These are phyloP conservation scores for Lentinula novae-zelandiae DNA, from an alignment of 1,284 basidiomycete genomes.

Conservation along the genomic window DNA sequence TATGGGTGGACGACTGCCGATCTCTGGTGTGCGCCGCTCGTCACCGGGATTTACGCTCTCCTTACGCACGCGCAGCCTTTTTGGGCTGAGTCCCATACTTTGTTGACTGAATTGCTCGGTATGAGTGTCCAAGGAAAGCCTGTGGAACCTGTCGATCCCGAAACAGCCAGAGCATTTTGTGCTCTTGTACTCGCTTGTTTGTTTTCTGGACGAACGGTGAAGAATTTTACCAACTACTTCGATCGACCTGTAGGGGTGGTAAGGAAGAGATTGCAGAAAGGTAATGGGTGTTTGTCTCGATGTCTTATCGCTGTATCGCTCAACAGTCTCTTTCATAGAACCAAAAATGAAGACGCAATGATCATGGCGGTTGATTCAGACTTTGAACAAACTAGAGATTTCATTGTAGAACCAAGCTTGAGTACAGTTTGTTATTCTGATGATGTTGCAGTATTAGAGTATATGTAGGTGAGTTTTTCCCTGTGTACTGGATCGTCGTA, in stretches of 20 bases:
- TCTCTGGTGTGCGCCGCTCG: slow-evolving; percentile 69
- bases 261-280: slow-evolving; percentile 1
- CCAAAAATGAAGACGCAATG: slow-evolving; percentile 10
- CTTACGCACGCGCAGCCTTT: slow-evolving; percentile 77
- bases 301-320: not conserved
- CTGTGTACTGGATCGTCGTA: not conserved
- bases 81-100: slow-evolving; percentile 58
- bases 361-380: not conserved
- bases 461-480: not conserved
- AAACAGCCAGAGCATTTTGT: slow-evolving; percentile 65
- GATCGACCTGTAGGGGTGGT: not conserved
- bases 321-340: not conserved
- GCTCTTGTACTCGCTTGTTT: slow-evolving; percentile 54
- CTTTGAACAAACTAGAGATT: too few species aligned
- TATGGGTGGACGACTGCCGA: slow-evolving; percentile 76
- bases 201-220: slow-evolving; percentile 54
- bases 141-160: slow-evolving; percentile 48
- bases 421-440: too few species aligned
- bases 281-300: not conserved
- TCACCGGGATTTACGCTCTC: slow-evolving; percentile 67
- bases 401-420: too few species aligned
- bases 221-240: slow-evolving; percentile 39
- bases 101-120: slow-evolving; percentile 40
- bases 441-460: too few species aligned
- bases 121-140: slow-evolving; percentile 27